A percentile compares a stretch with the other conserved stretches of the same genome.
Evolutionary conservation across 768 basidiomycete genomes (phyloP).

Genomic region (Tylopilus plumbeoviolaceoides): DNA sequence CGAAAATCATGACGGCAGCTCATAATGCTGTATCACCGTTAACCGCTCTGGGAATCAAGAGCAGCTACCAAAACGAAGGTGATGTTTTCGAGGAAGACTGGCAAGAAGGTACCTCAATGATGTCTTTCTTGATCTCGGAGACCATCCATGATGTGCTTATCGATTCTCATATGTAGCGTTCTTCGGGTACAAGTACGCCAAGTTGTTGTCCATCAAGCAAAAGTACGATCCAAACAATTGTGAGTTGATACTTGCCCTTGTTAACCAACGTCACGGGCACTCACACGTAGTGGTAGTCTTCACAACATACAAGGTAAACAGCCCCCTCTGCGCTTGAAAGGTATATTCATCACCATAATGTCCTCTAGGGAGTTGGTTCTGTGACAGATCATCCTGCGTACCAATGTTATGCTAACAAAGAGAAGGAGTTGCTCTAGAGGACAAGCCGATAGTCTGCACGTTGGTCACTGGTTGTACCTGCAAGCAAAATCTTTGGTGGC

Average conservation of each 20-base stretch:
- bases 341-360: neutral
- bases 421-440: no score
- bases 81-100: constrained; percentile 15
- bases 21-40: constrained; percentile 10
- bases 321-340: no score
- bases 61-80: constrained; percentile 25
- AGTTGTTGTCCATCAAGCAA: constrained; percentile 17
- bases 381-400: neutral
- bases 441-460: no score
- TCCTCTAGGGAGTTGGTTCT: constrained; percentile 2
- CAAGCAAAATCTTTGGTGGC: no score
- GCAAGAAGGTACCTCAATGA: constrained; percentile 10
- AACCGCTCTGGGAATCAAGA: constrained; percentile 11
- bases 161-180: constrained; percentile 8
- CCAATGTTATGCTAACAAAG: constrained; percentile 2
- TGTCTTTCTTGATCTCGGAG: neutral
- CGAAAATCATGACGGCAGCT: constrained; percentile 5
- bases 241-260: neutral
- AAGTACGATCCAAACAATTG: constrained; percentile 21
- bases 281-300: constrained; percentile 9
- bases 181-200: constrained; percentile 18
- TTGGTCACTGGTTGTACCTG: no score
- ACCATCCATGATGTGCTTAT: no score
- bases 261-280: neutral
- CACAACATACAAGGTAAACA: constrained; percentile 15